These are phyloP conservation scores for Gymnopus androsaceus DNA, from an alignment of 1,284 basidiomycete species.

Conservation along the genomic window DNA sequence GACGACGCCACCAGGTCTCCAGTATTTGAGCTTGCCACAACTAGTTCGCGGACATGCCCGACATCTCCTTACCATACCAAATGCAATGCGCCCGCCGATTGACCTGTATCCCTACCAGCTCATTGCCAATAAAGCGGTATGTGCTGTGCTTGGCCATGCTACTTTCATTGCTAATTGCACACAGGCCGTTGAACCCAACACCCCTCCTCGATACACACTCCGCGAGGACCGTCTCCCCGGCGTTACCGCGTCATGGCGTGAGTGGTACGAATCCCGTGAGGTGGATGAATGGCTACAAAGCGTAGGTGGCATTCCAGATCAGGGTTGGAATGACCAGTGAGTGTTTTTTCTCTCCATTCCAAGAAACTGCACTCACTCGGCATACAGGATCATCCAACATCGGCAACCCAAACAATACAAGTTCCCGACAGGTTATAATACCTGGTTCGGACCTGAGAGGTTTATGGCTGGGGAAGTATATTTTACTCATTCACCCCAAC, in stretches of 20 bases:
- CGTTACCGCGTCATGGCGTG: constrained; percentile 79
- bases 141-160: constrained; percentile 13
- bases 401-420: constrained; percentile 78
- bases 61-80: constrained; percentile 57
- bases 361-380: neutral
- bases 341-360: neutral
- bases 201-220: constrained; percentile 64
- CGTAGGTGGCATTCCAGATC: constrained; percentile 81
- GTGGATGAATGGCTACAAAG: constrained; percentile 95
- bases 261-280: constrained; percentile 83
- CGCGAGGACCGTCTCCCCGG: constrained; percentile 74
- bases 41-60: constrained; percentile 76
- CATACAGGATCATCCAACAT: constrained; percentile 49
- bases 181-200: constrained; percentile 64
- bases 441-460: constrained; percentile 83
- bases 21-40: constrained; percentile 72
- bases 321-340: constrained; percentile 84
- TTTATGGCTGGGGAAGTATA: constrained; percentile 87
- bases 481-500: constrained; percentile 80
- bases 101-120: constrained; percentile 84
- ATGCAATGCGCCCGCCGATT: constrained; percentile 52
- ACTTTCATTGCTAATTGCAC: neutral
- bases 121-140: constrained; percentile 75
- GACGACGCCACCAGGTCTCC: constrained; percentile 51
- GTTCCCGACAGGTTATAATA: constrained; percentile 93